Base-by-base conservation (phyloP, 495 filamentous ascomycete genomes). In the Hyaloscypha finlandica region DNA sequence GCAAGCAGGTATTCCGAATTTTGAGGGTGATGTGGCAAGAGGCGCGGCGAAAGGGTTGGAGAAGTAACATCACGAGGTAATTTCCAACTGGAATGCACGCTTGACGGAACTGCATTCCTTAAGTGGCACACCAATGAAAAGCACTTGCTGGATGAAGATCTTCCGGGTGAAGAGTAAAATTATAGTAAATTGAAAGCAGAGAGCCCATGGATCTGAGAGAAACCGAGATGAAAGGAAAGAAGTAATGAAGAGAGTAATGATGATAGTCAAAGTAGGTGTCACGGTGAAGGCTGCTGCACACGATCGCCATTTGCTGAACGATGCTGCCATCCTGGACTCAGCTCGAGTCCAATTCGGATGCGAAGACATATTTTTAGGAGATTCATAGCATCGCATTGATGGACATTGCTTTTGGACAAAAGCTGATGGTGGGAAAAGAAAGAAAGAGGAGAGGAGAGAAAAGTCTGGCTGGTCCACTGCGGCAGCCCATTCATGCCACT, bases 101-200 rank as follows among this genome's bases (percentile, higher is more conserved):
- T 63, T 63, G 42, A 33, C 12, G 25, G 6, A 12, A 33, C 22
- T 11, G 16, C 61, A 63, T 63, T 52, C 61, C 61, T 63, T 30
- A 32, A 33, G 95, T 63, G 6, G 45, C 42, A 12, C 25, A 52
- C 29, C 42, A 45, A 61, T 9, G 6, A 20, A 33, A n/a, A 8
- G 29, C 42, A 56, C 39, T 56, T 51, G 19, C 29, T 64, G 4
- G n/a, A 33, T 9, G 32, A 48, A 48, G 42, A 48, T 48, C n/a
- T 35, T 37, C 30, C 25, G 1, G 8, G 19, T 20, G 35, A 59
- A 16, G 16, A 59, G 9, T 16, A 59, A 22, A 59, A 59, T 35
- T 30, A 2, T 11, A 57, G 25, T 25, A 32, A 32, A 57, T 29
- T 57, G 8, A 37, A 59, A 48, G 42, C 42, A 48, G 42, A 12